phyloP scores from a whole-genome alignment of 208 protist genomes.

The Leishmania mexicana region DNA sequence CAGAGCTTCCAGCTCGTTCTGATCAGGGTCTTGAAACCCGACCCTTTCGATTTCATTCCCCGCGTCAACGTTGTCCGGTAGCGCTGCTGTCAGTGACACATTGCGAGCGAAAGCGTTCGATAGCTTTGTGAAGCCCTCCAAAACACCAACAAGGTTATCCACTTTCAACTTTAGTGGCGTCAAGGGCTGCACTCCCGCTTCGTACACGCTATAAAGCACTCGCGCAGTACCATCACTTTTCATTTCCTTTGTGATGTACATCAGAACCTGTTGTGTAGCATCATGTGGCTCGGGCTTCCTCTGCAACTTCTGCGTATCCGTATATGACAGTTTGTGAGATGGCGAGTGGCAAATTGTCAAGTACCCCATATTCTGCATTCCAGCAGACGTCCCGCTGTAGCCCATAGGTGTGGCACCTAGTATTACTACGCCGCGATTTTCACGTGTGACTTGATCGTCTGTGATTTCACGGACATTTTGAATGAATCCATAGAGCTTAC shows the following conservation, averaged over 20 bases:
- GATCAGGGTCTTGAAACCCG: neutral
- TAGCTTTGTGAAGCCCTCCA: constrained; percentile 58
- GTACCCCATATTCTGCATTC: constrained; percentile 31
- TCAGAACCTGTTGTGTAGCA: neutral
- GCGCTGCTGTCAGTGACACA: neutral
- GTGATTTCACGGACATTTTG: constrained; percentile 33
- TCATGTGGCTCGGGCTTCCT: neutral
- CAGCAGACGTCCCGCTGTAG: neutral
- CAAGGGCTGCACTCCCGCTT: neutral
- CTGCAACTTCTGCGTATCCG: constrained; percentile 34
- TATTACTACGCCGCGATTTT: constrained; percentile 41
- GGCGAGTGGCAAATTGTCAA: constrained; percentile 45
- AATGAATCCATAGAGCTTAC: constrained; percentile 45
- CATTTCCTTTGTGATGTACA: constrained; percentile 37
- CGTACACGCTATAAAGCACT: constrained; percentile 23
- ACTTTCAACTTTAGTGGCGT: constrained; percentile 40
- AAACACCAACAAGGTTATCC: constrained; percentile 65
- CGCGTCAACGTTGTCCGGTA: neutral
- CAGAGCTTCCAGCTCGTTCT: neutral
- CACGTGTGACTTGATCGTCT: constrained; percentile 32
- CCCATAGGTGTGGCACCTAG: constrained; percentile 20
- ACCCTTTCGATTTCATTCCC: neutral
- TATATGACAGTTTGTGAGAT: constrained; percentile 66
- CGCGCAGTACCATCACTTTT: constrained; percentile 1
- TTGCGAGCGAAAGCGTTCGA: constrained; percentile 36